Evolutionary conservation across 768 basidiomycete genomes (phyloP).

Genomic region (Amanita molliuscula): DNA sequence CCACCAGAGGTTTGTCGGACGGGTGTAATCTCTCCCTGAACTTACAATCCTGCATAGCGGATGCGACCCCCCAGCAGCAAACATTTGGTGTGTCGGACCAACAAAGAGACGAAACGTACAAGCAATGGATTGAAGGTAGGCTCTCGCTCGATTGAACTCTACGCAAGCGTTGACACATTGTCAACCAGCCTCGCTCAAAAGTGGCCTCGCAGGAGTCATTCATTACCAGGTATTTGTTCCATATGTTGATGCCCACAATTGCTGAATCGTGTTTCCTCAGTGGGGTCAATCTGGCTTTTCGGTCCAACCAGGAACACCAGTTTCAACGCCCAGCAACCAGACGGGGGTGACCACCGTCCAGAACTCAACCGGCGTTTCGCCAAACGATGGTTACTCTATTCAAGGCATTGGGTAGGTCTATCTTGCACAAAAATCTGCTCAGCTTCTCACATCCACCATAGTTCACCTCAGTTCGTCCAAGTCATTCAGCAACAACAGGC

Average conservation of each 20-base stretch:
- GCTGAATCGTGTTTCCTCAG: slow-evolving; percentile 23
- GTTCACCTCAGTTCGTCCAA: slow-evolving; percentile 20
- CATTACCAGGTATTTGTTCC: slow-evolving; percentile 33
- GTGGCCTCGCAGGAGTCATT: slow-evolving; percentile 32
- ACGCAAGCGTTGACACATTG: slow-evolving; percentile 3
- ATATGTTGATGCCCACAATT: not conserved
- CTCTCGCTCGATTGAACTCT: not conserved
- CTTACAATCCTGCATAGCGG: not conserved
- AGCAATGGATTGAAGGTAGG: slow-evolving; percentile 40
- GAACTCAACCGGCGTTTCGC: slow-evolving; percentile 38
- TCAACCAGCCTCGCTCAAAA: slow-evolving; percentile 27
- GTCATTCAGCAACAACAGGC: slow-evolving; percentile 22
- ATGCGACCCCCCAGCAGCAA: slow-evolving; percentile 10
- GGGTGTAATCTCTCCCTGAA: not conserved
- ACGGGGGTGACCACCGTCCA: slow-evolving; percentile 20
- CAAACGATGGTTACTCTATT: slow-evolving; percentile 54
- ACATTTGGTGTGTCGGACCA: slow-evolving; percentile 42
- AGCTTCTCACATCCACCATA: slow-evolving; percentile 7
- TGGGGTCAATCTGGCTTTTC: slow-evolving; percentile 49
- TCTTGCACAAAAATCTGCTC: not conserved
- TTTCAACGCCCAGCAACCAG: slow-evolving; percentile 23
- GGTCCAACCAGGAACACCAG: slow-evolving; percentile 31
- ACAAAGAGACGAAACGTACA: slow-evolving; percentile 43
- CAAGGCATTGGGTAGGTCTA: slow-evolving; percentile 29
- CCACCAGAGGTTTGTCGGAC: not conserved